These are phyloP conservation scores for Lasiosphaeria ovina DNA, from an alignment of 495 filamentous ascomycete species.

Conservation along the genomic window DNA sequence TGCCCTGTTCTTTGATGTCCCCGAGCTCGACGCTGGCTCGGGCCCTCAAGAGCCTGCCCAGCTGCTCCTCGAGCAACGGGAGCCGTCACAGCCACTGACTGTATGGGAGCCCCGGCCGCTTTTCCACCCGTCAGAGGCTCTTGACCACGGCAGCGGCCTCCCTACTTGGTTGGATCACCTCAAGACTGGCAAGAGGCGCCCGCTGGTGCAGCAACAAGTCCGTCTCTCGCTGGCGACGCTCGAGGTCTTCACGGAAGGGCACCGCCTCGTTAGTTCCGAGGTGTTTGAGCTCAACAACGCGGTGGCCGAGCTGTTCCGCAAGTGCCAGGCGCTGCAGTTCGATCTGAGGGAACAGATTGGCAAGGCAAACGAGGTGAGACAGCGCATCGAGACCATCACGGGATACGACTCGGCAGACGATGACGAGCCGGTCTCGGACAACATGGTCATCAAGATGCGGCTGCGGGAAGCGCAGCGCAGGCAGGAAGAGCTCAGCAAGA, in stretches of 20 bases:
- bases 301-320: constrained; percentile 77
- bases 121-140: constrained; percentile 65
- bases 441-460: constrained; percentile 57
- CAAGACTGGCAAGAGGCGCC: constrained; percentile 57
- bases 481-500: constrained; percentile 57
- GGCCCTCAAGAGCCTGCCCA: constrained; percentile 30
- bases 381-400: constrained; percentile 62
- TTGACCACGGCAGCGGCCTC: constrained; percentile 60
- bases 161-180: constrained; percentile 61
- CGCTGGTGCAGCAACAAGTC: constrained; percentile 65
- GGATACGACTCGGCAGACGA: constrained; percentile 56
- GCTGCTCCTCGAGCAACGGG: constrained; percentile 14
- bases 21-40: constrained; percentile 44
- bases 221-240: constrained; percentile 73
- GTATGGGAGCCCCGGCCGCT: constrained; percentile 58
- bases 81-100: constrained; percentile 35
- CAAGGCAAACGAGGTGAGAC: constrained; percentile 64
- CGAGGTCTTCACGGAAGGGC: constrained; percentile 70
- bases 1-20: constrained; percentile 65
- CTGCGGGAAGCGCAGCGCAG: constrained; percentile 56
- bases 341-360: constrained; percentile 72
- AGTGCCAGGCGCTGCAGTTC: constrained; percentile 67
- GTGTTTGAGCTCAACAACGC: constrained; percentile 69
- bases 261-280: constrained; percentile 70
- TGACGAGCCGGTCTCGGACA: constrained; percentile 42